A percentile compares a stretch with the other conserved stretches of the same genome.
phyloP scores from a whole-genome alignment of 768 basidiomycete species.

The Leccinellum albellum region DNA sequence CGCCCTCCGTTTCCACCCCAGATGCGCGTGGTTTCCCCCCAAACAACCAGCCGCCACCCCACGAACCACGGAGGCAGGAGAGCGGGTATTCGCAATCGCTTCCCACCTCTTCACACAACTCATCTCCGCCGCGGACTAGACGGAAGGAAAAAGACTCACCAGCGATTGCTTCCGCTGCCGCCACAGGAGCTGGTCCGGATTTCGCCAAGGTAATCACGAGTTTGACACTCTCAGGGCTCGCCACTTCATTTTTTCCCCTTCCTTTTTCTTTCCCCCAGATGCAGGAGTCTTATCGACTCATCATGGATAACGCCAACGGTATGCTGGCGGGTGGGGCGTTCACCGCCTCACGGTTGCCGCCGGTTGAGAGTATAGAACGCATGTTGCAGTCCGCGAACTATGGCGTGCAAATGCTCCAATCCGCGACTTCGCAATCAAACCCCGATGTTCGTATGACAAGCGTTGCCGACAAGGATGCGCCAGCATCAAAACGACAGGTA shows the following conservation, averaged over 20 bases:
- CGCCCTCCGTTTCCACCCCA: slow-evolving; percentile 26
- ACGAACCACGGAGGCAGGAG: slow-evolving; percentile 33
- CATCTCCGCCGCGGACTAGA: slow-evolving; percentile 34
- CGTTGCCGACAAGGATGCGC: slow-evolving; percentile 29
- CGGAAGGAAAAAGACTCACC: slow-evolving; percentile 36
- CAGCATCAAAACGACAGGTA: slow-evolving; percentile 33
- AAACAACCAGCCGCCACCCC: slow-evolving; percentile 22
- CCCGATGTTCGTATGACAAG: slow-evolving; percentile 23
- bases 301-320: slow-evolving; percentile 38
- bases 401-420: slow-evolving; percentile 33
- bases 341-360: slow-evolving; percentile 21
- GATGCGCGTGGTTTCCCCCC: slow-evolving; percentile 31
- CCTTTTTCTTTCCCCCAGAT: slow-evolving; percentile 28
- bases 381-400: slow-evolving; percentile 43
- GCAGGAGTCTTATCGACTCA: slow-evolving; percentile 41
- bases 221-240: neutral
- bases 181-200: slow-evolving; percentile 34
- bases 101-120: slow-evolving; percentile 22
- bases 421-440: slow-evolving; percentile 25
- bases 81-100: slow-evolving; percentile 29
- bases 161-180: slow-evolving; percentile 22
- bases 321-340: slow-evolving; percentile 24
- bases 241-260: neutral
- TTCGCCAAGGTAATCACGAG: slow-evolving; percentile 37
- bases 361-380: slow-evolving; percentile 38